Conservation (phyloP, 129 eudicot genomes). For the Saussurea involucrata region DNA sequence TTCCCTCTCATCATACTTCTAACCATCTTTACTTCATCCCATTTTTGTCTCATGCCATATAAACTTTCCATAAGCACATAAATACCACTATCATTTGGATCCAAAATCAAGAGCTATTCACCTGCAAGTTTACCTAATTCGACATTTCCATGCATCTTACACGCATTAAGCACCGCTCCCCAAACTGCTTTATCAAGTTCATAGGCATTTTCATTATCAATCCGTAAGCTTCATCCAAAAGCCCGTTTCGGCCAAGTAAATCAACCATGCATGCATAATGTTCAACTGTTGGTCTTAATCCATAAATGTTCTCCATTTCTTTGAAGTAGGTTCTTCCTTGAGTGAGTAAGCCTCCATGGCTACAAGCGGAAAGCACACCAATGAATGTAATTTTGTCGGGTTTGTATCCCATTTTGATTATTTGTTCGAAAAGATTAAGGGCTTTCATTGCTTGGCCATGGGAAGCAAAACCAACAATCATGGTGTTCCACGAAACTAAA, state of each 20-base stretch:
- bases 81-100: conserved; percentile 32
- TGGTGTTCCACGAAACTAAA: conserved; percentile 51
- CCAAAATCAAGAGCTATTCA: conserved; percentile 15
- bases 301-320: conserved; percentile 43
- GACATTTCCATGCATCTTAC: conserved; percentile 52
- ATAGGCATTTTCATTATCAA: conserved; percentile 52
- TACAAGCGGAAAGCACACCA: conserved; percentile 57
- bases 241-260: conserved; percentile 65
- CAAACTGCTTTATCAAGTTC: conserved; percentile 56
- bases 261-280: conserved; percentile 78
- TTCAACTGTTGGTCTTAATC: conserved; percentile 49
- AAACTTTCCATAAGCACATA: conserved; percentile 37
- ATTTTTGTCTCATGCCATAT: conserved; percentile 23
- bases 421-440: conserved; percentile 39
- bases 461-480: conserved; percentile 65
- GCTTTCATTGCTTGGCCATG: conserved; percentile 49
- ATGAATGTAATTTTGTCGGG: conserved; percentile 64
- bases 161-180: conserved; percentile 71
- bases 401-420: conserved; percentile 36
- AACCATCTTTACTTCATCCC: conserved; percentile 32
- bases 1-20: conserved; percentile 34
- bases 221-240: conserved; percentile 45
- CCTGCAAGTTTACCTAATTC: conserved; percentile 40
- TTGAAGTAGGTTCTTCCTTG: conserved; percentile 54
- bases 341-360: conserved; percentile 51